Base-by-base conservation (phyloP, 108 stramenopile genomes). In the Licmophora abbreviata region DNA sequence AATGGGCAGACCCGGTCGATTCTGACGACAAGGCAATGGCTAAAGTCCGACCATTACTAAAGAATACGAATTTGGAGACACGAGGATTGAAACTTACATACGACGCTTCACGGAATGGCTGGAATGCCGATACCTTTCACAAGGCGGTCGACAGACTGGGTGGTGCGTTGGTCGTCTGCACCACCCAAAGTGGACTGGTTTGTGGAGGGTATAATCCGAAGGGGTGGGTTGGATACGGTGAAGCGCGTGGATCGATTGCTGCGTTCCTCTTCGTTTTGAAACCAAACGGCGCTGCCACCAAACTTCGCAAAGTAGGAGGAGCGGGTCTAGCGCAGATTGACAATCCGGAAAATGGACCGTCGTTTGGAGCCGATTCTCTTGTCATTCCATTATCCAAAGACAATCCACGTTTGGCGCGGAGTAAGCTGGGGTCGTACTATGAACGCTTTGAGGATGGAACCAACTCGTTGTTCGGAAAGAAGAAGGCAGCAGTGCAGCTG, bases 121-220 rank as follows among this genome's bases (percentile, higher is more conserved):
- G 85, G 85, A 61, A 83, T 59, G 65, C 85, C 5, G 40, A 25
- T 0, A 43, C 38, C 0, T 92, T 92, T 56, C 90, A 92, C 59
- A 33, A 58, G 29, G 74, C 67, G 37, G 82, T 92, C 8, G 90
- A 92, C 54, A 77, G 68, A 32, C 51, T 67, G 32, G 90, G 90
- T 27, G 83, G 78, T 23, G 73, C 54, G 0, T 38, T 85, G 7
- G 83, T 85, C 0, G 58, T 71, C 7, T 74, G 68, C 57, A 71
- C 70, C 0, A 87, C 83, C 0, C 23, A 44, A 1, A 46, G 53
- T 22, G 83, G 83, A 4, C 48, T 83, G 10, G 63, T 80, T 3
- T 81, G 76, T 55, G 90, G 90, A 17, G 87, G 87, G 32, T 88
- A 85, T 62, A 85, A 85, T 69, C 83, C 83, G 1, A 73, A 73